Percentiles rank a stretch among this genome's conserved stretches.
These are phyloP conservation scores for Plantago elongata DNA, from an alignment of 257 asterid species.

Conservation along the genomic window DNA sequence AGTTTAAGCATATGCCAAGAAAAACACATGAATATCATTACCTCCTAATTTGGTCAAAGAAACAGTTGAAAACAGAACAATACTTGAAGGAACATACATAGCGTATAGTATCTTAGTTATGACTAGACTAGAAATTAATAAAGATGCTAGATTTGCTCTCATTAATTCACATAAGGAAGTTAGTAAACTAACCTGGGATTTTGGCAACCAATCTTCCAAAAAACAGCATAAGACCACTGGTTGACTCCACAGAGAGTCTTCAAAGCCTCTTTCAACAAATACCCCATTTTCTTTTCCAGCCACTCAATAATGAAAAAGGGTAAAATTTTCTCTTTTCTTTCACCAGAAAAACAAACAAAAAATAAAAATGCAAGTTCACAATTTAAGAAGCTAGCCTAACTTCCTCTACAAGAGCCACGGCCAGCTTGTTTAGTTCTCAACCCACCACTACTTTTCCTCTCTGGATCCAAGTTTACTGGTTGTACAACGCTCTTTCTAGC, in stretches of 20 bases:
- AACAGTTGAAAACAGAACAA: conserved; percentile 26
- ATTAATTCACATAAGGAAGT: conserved; percentile 3
- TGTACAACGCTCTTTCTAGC: conserved; percentile 42
- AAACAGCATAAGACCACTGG: conserved; percentile 96
- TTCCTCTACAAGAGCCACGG: conserved; percentile 97
- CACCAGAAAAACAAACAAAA: not conserved
- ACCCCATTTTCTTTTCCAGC: conserved; percentile 54
- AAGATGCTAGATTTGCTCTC: not conserved
- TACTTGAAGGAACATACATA: not conserved
- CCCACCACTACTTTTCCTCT: conserved; percentile 87
- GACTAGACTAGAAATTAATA: not conserved
- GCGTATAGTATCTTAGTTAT: conserved; percentile 5
- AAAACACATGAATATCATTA: conserved; percentile 13
- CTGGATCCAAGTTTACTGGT: conserved; percentile 73
- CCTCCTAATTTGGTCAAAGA: conserved; percentile 28
- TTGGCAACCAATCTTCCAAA: conserved; percentile 90
- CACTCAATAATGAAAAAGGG: conserved; percentile 19
- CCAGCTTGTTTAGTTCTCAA: conserved; percentile 97
- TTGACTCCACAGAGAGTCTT: conserved; percentile 93
- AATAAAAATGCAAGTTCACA: no score
- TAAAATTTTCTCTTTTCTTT: conserved; percentile 12
- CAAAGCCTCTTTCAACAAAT: conserved; percentile 86
- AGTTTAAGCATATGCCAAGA: conserved; percentile 24
- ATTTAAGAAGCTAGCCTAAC: conserved; percentile 57
- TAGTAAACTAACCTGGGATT: conserved; percentile 69